A percentile compares a stretch with the other conserved stretches of the same genome.
Conservation (phyloP, 169 alveolate species). For the Cryptosporidium sp. region DNA sequence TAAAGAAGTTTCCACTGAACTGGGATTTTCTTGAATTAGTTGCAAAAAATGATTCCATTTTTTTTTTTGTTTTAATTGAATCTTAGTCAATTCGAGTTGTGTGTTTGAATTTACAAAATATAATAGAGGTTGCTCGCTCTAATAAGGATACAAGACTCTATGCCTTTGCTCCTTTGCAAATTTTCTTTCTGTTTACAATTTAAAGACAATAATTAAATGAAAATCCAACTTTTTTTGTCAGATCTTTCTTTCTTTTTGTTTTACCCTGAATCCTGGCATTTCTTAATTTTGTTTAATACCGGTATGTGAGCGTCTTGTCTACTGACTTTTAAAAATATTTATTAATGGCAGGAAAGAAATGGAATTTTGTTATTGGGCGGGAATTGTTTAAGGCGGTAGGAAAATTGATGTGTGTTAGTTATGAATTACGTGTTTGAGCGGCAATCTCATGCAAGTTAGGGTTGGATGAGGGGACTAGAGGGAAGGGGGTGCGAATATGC, state of each 20-base stretch:
- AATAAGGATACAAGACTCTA: neutral
- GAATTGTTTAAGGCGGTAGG: neutral
- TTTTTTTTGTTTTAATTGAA: neutral
- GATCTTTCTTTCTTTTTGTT: neutral
- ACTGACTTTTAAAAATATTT: neutral
- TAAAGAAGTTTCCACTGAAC: conserved; percentile 57
- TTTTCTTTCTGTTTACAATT: neutral
- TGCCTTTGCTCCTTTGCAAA: neutral
- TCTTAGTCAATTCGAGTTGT: neutral
- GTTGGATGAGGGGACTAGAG: neutral
- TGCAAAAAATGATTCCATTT: conserved; percentile 62
- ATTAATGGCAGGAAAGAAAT: neutral
- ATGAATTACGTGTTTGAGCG: neutral
- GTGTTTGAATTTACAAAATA: neutral
- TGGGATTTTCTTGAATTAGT: conserved; percentile 39
- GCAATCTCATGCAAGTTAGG: neutral
- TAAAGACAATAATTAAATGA: neutral
- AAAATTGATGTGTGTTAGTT: neutral
- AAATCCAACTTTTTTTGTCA: neutral
- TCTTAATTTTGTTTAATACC: neutral
- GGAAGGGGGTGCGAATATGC: no score
- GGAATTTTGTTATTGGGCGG: neutral
- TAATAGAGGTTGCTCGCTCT: neutral
- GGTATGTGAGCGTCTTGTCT: conserved; percentile 10
- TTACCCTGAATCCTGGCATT: no score